A percentile compares a stretch with the other conserved stretches of the same genome.
These are phyloP conservation scores for Plasmodium knowlesi DNA, from an alignment of 169 alveolate genomes.

Conservation along the genomic window DNA sequence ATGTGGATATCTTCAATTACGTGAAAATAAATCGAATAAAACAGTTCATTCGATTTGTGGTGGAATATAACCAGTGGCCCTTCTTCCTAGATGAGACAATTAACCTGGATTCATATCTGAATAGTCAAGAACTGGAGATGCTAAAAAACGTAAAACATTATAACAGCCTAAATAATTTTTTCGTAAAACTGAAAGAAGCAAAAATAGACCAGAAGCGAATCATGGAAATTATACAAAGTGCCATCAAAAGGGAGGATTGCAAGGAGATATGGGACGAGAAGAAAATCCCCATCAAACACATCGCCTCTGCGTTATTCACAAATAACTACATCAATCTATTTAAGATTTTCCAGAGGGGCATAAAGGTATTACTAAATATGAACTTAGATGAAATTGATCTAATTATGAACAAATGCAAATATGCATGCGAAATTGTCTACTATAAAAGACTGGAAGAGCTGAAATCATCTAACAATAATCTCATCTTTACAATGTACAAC, in stretches of 20 bases:
- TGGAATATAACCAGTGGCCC: constrained; percentile 74
- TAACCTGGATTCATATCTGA: constrained; percentile 33
- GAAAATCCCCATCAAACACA: constrained; percentile 64
- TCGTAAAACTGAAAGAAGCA: constrained; percentile 4
- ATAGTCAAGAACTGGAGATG: constrained; percentile 1
- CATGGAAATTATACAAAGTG: constrained; percentile 31
- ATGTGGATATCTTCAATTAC: constrained; percentile 66
- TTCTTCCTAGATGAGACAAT: constrained; percentile 52
- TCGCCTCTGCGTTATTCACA: constrained; percentile 52
- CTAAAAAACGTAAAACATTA: background rate
- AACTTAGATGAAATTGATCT: constrained; percentile 13
- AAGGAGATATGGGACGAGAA: constrained; percentile 19
- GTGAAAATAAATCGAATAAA: constrained; percentile 22
- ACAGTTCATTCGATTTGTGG: constrained; percentile 62
- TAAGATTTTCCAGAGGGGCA: constrained; percentile 39
- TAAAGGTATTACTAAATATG: constrained; percentile 21
- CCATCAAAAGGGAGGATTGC: constrained; percentile 57
- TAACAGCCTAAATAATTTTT: constrained; percentile 46
- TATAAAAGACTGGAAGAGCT: constrained; percentile 62
- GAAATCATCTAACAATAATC: constrained; percentile 24
- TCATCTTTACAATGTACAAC: constrained; percentile 62
- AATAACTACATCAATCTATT: constrained; percentile 61
- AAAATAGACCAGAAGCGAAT: constrained; percentile 16
- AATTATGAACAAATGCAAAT: constrained; percentile 60
- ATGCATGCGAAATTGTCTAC: constrained; percentile 67